These are phyloP conservation scores for Scenedesmus sp. DNA, from an alignment of 163 green algal species.

Conservation along the genomic window DNA sequence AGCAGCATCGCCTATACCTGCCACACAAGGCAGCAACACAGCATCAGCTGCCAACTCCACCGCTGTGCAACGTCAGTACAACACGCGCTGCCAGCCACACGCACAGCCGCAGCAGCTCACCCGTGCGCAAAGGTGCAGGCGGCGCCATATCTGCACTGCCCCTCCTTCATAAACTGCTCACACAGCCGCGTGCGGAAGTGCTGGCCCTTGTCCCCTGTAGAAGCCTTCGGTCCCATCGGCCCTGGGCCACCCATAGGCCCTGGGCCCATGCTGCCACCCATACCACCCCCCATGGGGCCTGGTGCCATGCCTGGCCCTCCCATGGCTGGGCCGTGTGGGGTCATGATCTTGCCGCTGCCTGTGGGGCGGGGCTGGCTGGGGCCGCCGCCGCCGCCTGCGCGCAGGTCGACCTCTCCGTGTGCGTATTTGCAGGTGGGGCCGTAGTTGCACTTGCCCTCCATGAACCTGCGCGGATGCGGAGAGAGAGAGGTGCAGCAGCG, in stretches of 20 bases:
- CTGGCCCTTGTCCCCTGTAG: slow-evolving; percentile 17
- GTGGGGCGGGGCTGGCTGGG: background rate
- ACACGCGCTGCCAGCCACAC: background rate
- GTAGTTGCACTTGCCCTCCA: slow-evolving; percentile 63
- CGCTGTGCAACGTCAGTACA: too few relatives aligned
- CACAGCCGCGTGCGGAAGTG: slow-evolving; percentile 72
- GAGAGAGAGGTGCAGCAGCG: too few relatives aligned
- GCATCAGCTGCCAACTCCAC: too few relatives aligned
- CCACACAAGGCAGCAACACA: background rate
- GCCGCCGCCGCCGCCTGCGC: slow-evolving; percentile 17
- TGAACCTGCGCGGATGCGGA: slow-evolving; percentile 40
- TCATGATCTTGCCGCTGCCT: slow-evolving; percentile 49
- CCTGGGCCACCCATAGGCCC: background rate
- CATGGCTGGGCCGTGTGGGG: slow-evolving; percentile 26
- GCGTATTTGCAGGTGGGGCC: slow-evolving; percentile 67
- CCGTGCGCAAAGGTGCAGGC: slow-evolving; percentile 82
- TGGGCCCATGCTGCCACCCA: slow-evolving; percentile 39
- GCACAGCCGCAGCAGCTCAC: slow-evolving; percentile 52
- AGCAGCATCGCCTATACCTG: background rate
- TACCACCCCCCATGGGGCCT: background rate
- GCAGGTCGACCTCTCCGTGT: slow-evolving; percentile 67
- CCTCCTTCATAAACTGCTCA: slow-evolving; percentile 72
- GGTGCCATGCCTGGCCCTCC: background rate
- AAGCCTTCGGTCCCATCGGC: background rate
- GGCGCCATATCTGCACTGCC: slow-evolving; percentile 69